phyloP scores from a whole-genome alignment of 2,329 filamentous ascomycete species.

The Apiospora koreana region DNA sequence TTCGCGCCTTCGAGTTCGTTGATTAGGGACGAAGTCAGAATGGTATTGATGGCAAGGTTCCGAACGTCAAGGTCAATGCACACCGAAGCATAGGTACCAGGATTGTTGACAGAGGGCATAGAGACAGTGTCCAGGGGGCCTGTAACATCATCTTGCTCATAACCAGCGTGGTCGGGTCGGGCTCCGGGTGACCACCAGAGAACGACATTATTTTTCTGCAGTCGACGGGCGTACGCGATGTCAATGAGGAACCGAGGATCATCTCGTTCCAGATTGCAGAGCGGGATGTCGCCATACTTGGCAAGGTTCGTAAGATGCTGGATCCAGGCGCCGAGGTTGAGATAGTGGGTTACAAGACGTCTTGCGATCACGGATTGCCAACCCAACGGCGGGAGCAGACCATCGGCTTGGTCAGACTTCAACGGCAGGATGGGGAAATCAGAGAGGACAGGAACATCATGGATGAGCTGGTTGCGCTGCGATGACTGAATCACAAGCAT shows the following conservation, averaged over 20 bases:
- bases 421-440: constrained; percentile 84
- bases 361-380: constrained; percentile 92
- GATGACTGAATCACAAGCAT: constrained; percentile 91
- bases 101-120: constrained; percentile 92
- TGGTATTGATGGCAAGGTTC: constrained; percentile 96
- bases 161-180: constrained; percentile 90
- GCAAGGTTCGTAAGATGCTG: constrained; percentile 84
- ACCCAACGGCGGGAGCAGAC: constrained; percentile 83
- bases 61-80: constrained; percentile 94
- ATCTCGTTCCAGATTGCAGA: constrained; percentile 94
- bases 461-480: constrained; percentile 75
- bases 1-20: constrained; percentile 94
- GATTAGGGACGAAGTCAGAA: constrained; percentile 92
- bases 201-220: constrained; percentile 90
- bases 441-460: constrained; percentile 80
- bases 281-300: constrained; percentile 87
- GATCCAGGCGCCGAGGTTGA: constrained; percentile 92
- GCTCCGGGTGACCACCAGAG: constrained; percentile 94
- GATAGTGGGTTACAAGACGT: constrained; percentile 83
- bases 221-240: constrained; percentile 84
- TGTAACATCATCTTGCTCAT: constrained; percentile 88
- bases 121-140: constrained; percentile 82
- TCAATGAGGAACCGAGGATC: constrained; percentile 96
- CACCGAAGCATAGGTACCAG: constrained; percentile 91
- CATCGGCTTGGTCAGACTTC: constrained; percentile 80